Evolutionary conservation across 176 grass and related monocot species (phyloP), one percentile per base, ranked within the genome.

Genomic region (Cenchrus americanus): DNA sequence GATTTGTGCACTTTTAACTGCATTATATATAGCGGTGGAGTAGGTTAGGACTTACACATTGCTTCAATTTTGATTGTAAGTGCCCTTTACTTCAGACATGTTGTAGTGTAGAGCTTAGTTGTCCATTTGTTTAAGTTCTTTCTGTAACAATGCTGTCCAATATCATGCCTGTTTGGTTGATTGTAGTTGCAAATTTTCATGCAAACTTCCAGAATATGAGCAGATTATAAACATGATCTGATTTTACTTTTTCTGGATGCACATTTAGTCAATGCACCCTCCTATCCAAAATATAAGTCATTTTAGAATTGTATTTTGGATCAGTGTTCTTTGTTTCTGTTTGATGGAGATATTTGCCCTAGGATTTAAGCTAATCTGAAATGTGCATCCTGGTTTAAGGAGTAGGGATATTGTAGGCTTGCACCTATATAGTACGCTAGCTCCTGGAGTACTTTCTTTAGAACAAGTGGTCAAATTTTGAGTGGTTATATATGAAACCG

Each of bases 61-160:
- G 73, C 83, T 86, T 82, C 83, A 66, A 61, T 86, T 90, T 90
- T 37, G 34, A 37, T 37, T 86, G 78, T 86, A 78, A 65, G 83
- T 86, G 41, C 14, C 71, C 40, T 71, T 77, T 77, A 48, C 54
- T 90, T 78, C 48, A 57, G 47, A n/a, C 6, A 11, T 86, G n/a
- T 82, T 69, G 14, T 89, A 86, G 72, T 43, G 21, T 80, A 89
- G 79, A 86, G 23, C 72, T 59, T 82, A 82, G 65, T 63, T 85
- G 43, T 76, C 53, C 23, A 46, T 81, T 19, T 74, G 14, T 41
- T 34, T 3, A 37, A 37, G 34, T 72, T 73, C 7, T 30, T 58
- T 69, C 15, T 84, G 51, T 74, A 26, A 75, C 68, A 68, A 18
- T 52, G 26, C 44, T 55, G 46, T 71, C 8, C 63, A 82, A 14